phyloP scores from a whole-genome alignment of 495 filamentous ascomycete species.

The Aspergillus saccharolyticus region DNA sequence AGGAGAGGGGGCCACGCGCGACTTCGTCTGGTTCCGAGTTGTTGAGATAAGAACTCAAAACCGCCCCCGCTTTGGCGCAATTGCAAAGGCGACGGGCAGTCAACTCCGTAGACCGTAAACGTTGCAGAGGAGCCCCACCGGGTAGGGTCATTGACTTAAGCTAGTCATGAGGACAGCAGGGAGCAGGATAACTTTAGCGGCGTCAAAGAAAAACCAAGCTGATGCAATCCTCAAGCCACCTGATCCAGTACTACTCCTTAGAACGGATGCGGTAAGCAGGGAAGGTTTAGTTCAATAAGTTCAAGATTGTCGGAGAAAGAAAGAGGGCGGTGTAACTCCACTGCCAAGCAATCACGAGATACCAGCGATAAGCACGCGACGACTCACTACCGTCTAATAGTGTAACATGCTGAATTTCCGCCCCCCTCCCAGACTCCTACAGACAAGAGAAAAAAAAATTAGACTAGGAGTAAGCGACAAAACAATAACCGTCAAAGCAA shows the following conservation, averaged over 20 bases:
- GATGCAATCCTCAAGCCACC: not conserved
- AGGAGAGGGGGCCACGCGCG: not conserved
- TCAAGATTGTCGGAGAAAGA: too few species aligned
- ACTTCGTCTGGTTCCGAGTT: not conserved
- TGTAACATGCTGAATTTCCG: slow-evolving; percentile 9
- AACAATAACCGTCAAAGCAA: slow-evolving; percentile 9
- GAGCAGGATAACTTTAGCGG: not conserved
- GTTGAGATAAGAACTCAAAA: not conserved
- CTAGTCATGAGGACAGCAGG: not conserved
- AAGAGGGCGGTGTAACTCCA: slow-evolving; percentile 1
- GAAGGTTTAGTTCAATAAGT: too few species aligned
- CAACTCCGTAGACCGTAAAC: not conserved
- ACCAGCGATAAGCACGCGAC: slow-evolving; percentile 3
- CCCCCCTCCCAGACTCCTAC: slow-evolving; percentile 30
- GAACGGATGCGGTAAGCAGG: not conserved
- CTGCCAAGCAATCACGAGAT: slow-evolving; percentile 6
- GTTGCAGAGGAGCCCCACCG: not conserved
- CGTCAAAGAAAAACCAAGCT: not conserved
- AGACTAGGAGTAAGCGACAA: slow-evolving; percentile 4
- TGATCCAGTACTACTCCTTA: too few species aligned
- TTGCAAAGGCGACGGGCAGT: not conserved
- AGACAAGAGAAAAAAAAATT: slow-evolving; percentile 11
- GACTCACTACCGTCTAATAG: not conserved
- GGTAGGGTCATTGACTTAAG: not conserved
- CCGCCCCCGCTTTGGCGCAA: not conserved